Percentiles rank a stretch among this genome's conserved stretches.
Conservation (phyloP, 1,139 yeast genomes). For the Suhomyces chickasaworum region DNA sequence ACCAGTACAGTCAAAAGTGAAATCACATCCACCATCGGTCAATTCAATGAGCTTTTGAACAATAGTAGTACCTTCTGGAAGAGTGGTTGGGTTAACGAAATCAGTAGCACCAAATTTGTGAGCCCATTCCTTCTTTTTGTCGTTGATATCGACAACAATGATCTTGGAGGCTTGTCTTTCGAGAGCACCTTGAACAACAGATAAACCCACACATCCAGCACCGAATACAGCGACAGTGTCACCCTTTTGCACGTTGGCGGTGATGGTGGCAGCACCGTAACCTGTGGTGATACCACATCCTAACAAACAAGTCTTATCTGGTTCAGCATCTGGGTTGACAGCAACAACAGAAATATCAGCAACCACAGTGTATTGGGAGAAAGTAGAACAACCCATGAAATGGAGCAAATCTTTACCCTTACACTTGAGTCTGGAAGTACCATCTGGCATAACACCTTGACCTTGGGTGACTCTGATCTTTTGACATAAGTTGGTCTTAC, state of each 20-base stretch:
- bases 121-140: conserved; percentile 84
- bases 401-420: conserved; percentile 84
- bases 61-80: conserved; percentile 72
- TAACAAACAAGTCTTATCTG: conserved; percentile 85
- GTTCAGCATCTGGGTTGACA: conserved; percentile 78
- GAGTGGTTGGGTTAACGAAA: conserved; percentile 78
- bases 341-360: conserved; percentile 98
- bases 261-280: conserved; percentile 94
- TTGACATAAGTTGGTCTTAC: conserved; percentile 93
- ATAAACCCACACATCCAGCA: conserved; percentile 95
- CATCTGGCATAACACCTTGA: conserved; percentile 93
- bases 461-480: conserved; percentile 92
- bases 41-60: conserved; percentile 83
- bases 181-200: conserved; percentile 93
- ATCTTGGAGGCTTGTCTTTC: conserved; percentile 79
- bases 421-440: conserved; percentile 82
- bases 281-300: conserved; percentile 99
- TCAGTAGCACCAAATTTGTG: conserved; percentile 92
- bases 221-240: conserved; percentile 97
- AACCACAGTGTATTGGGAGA: conserved; percentile 95
- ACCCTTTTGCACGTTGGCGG: conserved; percentile 89
- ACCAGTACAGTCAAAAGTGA: conserved; percentile 97
- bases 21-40: conserved; percentile 97
- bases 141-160: conserved; percentile 86
- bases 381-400: conserved; percentile 97